Conservation (phyloP, 2,329 filamentous ascomycete genomes). For the Chaetomium olivaceum region DNA sequence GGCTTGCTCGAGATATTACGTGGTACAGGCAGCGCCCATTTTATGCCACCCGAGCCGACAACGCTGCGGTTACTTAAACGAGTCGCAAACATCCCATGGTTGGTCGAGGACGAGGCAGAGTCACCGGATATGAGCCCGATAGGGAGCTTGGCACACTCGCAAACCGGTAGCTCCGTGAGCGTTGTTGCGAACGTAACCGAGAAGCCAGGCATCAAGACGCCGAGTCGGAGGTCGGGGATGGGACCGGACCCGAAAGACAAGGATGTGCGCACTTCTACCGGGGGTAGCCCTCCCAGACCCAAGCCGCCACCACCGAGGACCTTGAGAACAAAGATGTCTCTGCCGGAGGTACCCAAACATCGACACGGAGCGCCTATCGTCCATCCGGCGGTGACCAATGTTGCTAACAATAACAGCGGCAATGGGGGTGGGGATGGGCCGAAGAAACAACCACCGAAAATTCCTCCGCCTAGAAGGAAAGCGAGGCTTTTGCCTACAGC, state of each 20-base stretch:
- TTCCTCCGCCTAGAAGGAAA: conserved; percentile 33
- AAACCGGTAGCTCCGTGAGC: conserved; percentile 72
- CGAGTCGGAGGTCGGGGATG: conserved; percentile 58
- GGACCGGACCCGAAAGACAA: conserved; percentile 33
- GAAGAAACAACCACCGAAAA: conserved; percentile 33
- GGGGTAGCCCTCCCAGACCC: conserved; percentile 14
- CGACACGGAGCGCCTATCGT: conserved; percentile 52
- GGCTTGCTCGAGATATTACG: conserved; percentile 73
- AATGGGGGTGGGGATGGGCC: conserved; percentile 19
- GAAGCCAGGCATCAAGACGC: conserved; percentile 79
- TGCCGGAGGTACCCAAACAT: conserved; percentile 59
- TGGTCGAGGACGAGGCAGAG: conserved; percentile 49
- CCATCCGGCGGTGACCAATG: conserved; percentile 13
- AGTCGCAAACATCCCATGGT: conserved; percentile 72
- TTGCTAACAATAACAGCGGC: conserved; percentile 15
- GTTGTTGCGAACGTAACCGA: conserved; percentile 78
- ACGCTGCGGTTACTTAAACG: conserved; percentile 74
- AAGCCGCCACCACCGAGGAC: conserved; percentile 26
- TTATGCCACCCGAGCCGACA: conserved; percentile 78
- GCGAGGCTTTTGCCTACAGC: conserved; percentile 21
- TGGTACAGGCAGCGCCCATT: conserved; percentile 68
- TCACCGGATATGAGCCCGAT: conserved; percentile 40
- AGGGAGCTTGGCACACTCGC: conserved; percentile 59
- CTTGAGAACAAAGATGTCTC: conserved; percentile 47
- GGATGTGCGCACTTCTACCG: conserved; percentile 21